Percentiles rank a stretch among this genome's conserved stretches.
Conservation (phyloP, 148 eudicot genomes). For the Cornus florida region DNA sequence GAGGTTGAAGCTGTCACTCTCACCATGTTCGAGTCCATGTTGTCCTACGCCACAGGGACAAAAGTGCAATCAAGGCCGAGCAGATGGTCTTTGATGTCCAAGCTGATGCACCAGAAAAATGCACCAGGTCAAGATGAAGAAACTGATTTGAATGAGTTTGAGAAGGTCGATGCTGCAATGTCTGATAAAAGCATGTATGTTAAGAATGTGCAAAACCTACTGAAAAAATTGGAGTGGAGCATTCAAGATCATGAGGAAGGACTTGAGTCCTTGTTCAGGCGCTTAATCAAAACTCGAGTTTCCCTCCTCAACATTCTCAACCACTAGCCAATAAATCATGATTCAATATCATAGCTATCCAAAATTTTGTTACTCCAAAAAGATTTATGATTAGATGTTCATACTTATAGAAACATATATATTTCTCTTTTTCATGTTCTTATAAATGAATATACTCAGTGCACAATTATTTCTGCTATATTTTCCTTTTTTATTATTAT, state of each 20-base stretch:
- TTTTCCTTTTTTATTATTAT: no score
- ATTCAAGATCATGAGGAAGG: slow-evolving; percentile 34
- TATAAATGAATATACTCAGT: neutral
- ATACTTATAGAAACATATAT: neutral
- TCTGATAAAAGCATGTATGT: no score
- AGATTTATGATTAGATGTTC: neutral
- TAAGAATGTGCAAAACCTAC: neutral
- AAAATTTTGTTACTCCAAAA: neutral
- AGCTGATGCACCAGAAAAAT: neutral
- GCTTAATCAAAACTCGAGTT: slow-evolving; percentile 34
- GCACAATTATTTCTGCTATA: neutral
- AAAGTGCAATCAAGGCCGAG: slow-evolving; percentile 7
- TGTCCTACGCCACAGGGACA: slow-evolving; percentile 9
- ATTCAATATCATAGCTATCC: neutral
- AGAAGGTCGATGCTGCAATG: slow-evolving; percentile 8
- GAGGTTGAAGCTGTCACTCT: slow-evolving; percentile 16
- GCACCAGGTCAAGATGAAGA: neutral
- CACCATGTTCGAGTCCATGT: slow-evolving; percentile 16
- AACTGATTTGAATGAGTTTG: slow-evolving; percentile 14
- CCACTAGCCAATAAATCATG: slow-evolving; percentile 6
- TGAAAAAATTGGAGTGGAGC: slow-evolving; percentile 23
- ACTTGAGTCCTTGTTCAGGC: slow-evolving; percentile 31
- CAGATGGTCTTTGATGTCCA: slow-evolving; percentile 18
- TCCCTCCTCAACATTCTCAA: slow-evolving; percentile 34
- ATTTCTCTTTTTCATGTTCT: neutral